Percentiles rank a stretch among this genome's conserved stretches.
These are phyloP conservation scores for Hericium coralloides DNA, from an alignment of 768 basidiomycete species.

Conservation along the genomic window DNA sequence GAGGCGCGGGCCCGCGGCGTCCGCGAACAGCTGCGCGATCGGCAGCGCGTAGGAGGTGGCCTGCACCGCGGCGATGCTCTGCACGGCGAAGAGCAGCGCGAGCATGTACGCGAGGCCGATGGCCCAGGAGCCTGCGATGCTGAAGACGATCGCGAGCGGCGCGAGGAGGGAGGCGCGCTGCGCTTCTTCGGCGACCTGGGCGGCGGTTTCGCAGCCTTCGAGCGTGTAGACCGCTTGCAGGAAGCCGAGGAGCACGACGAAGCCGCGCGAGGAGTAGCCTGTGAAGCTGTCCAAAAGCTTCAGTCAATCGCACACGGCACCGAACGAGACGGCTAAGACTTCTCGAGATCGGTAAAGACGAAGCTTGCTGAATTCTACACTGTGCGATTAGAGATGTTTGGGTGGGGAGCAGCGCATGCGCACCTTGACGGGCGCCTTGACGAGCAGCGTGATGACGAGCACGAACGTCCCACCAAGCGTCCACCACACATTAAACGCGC, in stretches of 20 bases:
- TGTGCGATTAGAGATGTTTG: not conserved
- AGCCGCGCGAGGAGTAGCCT: constrained; percentile 43
- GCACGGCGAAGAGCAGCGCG: constrained; percentile 48
- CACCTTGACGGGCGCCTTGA: constrained; percentile 47
- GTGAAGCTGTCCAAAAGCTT: constrained; percentile 33
- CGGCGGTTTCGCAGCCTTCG: constrained; percentile 54
- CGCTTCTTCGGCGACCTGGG: constrained; percentile 56
- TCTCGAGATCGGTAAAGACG: constrained; percentile 49
- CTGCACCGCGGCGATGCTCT: constrained; percentile 41
- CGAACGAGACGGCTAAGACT: constrained; percentile 23
- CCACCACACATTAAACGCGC: constrained; percentile 52
- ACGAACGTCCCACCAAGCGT: constrained; percentile 50
- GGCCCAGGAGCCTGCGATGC: constrained; percentile 48
- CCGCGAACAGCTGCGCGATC: constrained; percentile 48
- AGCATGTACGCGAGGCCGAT: constrained; percentile 51
- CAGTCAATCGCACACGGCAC: not conserved
- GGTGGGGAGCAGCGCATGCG: not conserved
- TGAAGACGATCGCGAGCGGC: constrained; percentile 46
- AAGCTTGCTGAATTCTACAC: constrained; percentile 40
- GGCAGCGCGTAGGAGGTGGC: constrained; percentile 45
- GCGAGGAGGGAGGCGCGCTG: constrained; percentile 46
- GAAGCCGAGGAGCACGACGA: constrained; percentile 51
- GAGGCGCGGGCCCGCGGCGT: constrained; percentile 39
- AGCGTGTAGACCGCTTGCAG: constrained; percentile 53
- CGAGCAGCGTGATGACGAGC: constrained; percentile 46